Evolutionary conservation across 2,329 filamentous ascomycete species (phyloP).

Genomic region (Sporothrix euskadiensis): DNA sequence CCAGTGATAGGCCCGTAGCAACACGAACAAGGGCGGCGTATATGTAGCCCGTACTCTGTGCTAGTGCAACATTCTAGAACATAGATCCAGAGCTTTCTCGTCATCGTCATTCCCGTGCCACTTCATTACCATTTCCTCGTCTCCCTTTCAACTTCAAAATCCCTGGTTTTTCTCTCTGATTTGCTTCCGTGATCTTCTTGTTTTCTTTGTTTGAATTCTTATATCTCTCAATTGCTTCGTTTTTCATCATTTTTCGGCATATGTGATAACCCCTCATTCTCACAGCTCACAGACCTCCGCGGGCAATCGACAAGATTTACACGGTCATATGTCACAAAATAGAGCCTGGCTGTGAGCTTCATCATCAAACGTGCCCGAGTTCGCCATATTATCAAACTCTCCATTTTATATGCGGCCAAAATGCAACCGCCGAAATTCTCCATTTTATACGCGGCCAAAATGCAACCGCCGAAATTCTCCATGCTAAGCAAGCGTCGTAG

Average conservation of each 20-base stretch:
- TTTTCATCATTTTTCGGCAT: neutral
- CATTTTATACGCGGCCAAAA: neutral
- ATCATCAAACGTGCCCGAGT: neutral
- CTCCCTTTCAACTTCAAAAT: neutral
- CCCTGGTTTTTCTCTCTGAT: neutral
- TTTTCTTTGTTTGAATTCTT: neutral
- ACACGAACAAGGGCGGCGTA: neutral
- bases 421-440: neutral
- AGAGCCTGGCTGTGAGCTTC: neutral
- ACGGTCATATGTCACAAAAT: neutral
- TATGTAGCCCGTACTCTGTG: neutral
- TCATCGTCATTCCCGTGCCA: neutral
- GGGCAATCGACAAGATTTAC: neutral
- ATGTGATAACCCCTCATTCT: neutral
- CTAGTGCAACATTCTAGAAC: slow-evolving; percentile 4
- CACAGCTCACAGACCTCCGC: neutral
- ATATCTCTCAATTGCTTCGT: neutral
- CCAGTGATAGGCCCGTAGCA: neutral
- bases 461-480: neutral
- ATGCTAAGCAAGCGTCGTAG: neutral
- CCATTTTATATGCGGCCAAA: slow-evolving; percentile 3
- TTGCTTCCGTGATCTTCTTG: neutral
- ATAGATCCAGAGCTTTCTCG: neutral
- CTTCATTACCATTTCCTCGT: neutral
- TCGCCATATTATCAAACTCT: neutral